These are phyloP conservation scores for Backusella psychrophila DNA, from an alignment of 192 early-diverging fungal species.

Conservation along the genomic window DNA sequence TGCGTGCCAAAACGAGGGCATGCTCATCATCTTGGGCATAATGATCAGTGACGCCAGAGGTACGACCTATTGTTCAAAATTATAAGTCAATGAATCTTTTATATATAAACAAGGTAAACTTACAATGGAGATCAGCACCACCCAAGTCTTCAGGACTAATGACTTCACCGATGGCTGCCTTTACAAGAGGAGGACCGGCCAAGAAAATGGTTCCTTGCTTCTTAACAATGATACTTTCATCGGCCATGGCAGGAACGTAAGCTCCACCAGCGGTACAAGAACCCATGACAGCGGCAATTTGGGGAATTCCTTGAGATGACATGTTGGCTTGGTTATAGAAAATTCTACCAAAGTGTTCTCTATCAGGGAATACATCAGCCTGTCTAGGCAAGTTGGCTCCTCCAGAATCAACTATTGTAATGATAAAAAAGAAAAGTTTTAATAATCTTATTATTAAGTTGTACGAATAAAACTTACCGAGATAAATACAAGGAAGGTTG, in stretches of 20 bases:
- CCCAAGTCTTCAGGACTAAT: conserved; percentile 93
- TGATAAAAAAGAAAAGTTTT: background rate
- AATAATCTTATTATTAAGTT: background rate
- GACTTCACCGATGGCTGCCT: conserved; percentile 94
- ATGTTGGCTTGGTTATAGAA: conserved; percentile 90
- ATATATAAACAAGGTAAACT: conserved; percentile 25
- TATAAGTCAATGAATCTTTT: background rate
- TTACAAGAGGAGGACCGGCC: conserved; percentile 93
- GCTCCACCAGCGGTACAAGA: conserved; percentile 97
- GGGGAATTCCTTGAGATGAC: conserved; percentile 82
- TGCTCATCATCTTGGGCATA: conserved; percentile 85
- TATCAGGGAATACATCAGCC: conserved; percentile 95
- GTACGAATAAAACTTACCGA: conserved; percentile 38
- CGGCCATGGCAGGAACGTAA: conserved; percentile 98
- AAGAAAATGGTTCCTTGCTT: conserved; percentile 97
- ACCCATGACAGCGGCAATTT: conserved; percentile 96
- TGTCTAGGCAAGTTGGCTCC: conserved; percentile 94
- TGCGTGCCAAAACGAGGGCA: conserved; percentile 79
- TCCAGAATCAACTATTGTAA: conserved; percentile 78
- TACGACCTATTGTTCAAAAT: conserved; percentile 44
- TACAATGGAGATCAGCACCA: conserved; percentile 94
- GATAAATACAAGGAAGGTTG: conserved; percentile 90
- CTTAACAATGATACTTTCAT: conserved; percentile 94
- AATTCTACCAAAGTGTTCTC: conserved; percentile 91
- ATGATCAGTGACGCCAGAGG: conserved; percentile 96